Percentiles rank a stretch among this genome's conserved stretches.
Conservation (phyloP, 768 basidiomycete species). For the Rhodocollybia butyracea region DNA sequence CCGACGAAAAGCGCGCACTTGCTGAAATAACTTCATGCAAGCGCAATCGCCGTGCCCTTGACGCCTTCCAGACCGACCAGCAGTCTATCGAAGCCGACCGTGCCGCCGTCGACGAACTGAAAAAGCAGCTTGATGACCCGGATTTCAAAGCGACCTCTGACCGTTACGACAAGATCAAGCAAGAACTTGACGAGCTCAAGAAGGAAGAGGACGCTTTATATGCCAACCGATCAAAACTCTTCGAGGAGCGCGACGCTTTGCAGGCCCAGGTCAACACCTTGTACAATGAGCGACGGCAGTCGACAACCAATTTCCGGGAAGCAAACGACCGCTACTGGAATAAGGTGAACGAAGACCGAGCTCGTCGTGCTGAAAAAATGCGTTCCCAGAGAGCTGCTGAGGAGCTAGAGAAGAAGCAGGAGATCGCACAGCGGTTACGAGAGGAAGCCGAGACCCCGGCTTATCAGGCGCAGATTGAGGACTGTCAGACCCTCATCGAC, state of each 20-base stretch:
- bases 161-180: constrained; percentile 76
- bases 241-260: constrained; percentile 79
- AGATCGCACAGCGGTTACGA: constrained; percentile 72
- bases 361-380: constrained; percentile 72
- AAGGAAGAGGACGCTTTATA: constrained; percentile 84
- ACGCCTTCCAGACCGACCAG: constrained; percentile 78
- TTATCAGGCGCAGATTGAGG: constrained; percentile 91
- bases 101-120: constrained; percentile 69
- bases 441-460: constrained; percentile 92
- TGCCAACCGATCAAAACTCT: constrained; percentile 75
- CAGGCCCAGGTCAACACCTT: constrained; percentile 68
- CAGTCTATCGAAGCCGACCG: constrained; percentile 80
- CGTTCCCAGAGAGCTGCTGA: constrained; percentile 74
- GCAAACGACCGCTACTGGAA: constrained; percentile 78
- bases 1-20: constrained; percentile 94
- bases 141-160: constrained; percentile 79
- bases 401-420: constrained; percentile 77
- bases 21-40: constrained; percentile 77
- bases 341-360: constrained; percentile 87
- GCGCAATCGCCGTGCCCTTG: constrained; percentile 71
- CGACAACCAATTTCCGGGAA: constrained; percentile 68
- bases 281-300: constrained; percentile 75
- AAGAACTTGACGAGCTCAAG: constrained; percentile 83
- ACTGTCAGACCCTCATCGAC: constrained; percentile 91
- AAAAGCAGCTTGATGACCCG: constrained; percentile 86